Evolutionary conservation across 164 flowering plant species (phyloP).

Genomic region (Malania oleifera): DNA sequence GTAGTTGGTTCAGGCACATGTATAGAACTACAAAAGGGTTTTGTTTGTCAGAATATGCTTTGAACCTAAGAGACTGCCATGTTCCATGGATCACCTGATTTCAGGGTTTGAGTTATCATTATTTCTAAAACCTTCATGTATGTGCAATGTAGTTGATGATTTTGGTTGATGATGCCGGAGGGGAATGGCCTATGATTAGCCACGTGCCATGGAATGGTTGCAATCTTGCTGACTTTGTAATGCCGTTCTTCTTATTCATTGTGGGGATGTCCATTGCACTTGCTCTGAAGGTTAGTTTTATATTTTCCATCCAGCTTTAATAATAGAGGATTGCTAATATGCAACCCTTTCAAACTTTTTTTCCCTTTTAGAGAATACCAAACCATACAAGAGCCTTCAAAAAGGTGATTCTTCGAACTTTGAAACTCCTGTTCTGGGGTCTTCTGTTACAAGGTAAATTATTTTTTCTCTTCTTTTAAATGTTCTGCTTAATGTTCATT

Average conservation of each 20-base stretch:
- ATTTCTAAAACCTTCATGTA: background rate
- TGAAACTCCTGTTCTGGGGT: conserved; percentile 86
- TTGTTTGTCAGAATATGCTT: no score
- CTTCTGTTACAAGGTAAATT: conserved; percentile 67
- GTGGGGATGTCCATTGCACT: conserved; percentile 89
- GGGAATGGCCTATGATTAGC: conserved; percentile 74
- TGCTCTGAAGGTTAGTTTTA: conserved; percentile 64
- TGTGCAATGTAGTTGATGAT: conserved; percentile 67
- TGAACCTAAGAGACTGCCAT: no score
- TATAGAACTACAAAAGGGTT: no score
- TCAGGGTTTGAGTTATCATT: background rate
- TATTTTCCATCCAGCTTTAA: background rate
- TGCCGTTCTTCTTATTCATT: conserved; percentile 91
- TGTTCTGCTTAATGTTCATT: no score
- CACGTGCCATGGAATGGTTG: conserved; percentile 97
- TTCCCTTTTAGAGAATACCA: conserved; percentile 44
- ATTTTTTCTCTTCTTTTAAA: background rate
- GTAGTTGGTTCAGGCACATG: no score
- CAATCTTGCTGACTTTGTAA: conserved; percentile 88
- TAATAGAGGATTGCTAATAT: background rate
- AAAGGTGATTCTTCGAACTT: conserved; percentile 57
- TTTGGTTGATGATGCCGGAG: conserved; percentile 93
- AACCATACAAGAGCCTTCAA: conserved; percentile 28
- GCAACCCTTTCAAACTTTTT: background rate
- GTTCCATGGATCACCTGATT: background rate